Conservation (phyloP, 176 grass and related monocot genomes). For the Leersia perrieri region DNA sequence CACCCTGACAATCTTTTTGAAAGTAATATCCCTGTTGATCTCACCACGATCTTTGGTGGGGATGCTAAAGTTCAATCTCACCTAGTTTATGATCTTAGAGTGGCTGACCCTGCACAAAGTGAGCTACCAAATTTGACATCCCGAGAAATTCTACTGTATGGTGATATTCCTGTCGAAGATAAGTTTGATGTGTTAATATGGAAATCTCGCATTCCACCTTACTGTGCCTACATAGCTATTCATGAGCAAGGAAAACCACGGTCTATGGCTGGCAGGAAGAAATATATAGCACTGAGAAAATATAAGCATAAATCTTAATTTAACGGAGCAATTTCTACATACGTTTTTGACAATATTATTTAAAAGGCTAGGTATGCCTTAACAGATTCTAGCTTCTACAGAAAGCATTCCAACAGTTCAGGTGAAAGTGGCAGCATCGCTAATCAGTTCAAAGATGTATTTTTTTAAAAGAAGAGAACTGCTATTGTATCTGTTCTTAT, state of each 20-base stretch:
- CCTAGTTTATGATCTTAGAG: conserved; percentile 21
- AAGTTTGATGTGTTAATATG: conserved; percentile 23
- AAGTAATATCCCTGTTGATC: neutral
- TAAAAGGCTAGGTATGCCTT: neutral
- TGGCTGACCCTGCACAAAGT: neutral
- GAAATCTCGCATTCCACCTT: conserved; percentile 25
- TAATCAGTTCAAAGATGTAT: neutral
- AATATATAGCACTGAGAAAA: neutral
- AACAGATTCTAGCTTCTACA: neutral
- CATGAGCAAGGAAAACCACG: neutral
- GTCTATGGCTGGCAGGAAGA: neutral
- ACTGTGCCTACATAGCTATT: neutral
- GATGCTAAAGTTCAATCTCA: neutral
- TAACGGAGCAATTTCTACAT: neutral
- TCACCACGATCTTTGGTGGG: neutral
- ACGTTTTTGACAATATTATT: neutral
- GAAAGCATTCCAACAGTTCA: neutral
- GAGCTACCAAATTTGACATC: neutral
- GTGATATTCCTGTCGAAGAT: neutral
- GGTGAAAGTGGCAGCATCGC: neutral
- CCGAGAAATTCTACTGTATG: neutral
- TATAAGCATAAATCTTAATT: neutral
- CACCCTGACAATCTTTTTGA: conserved; percentile 13
- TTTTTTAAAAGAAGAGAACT: neutral
- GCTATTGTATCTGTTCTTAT: neutral